Evolutionary conservation across 306 rosid species (phyloP).

Genomic region (Astragalus membranaceus): DNA sequence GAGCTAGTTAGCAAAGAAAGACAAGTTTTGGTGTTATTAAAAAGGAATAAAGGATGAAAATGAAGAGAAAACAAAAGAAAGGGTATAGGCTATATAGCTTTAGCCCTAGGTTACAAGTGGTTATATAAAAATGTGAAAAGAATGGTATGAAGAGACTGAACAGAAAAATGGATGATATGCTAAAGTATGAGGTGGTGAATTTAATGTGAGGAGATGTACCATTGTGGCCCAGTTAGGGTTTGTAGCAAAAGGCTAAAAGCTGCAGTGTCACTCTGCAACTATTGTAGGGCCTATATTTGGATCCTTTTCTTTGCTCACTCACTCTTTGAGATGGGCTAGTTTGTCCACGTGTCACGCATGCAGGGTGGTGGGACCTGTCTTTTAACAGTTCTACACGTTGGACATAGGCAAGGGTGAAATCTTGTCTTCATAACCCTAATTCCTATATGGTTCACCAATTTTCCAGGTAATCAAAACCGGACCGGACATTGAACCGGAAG

Average conservation of each 20-base stretch:
- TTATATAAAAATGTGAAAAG: constrained; percentile 10
- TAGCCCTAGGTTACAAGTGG: constrained; percentile 28
- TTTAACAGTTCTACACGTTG: constrained; percentile 10
- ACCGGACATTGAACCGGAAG: no score
- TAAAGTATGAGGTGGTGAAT: constrained; percentile 43
- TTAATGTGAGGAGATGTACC: constrained; percentile 50
- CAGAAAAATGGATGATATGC: constrained; percentile 24
- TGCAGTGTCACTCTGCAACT: constrained; percentile 35
- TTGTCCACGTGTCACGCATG: constrained; percentile 52
- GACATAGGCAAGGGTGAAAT: constrained; percentile 8
- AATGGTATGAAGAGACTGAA: constrained; percentile 5
- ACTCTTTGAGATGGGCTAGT: constrained; percentile 11
- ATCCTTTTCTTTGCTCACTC: constrained; percentile 12
- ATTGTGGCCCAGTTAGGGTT: constrained; percentile 58
- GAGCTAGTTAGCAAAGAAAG: not conserved
- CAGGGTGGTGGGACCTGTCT: constrained; percentile 27
- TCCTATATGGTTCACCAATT: constrained; percentile 5
- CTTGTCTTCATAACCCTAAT: not conserved
- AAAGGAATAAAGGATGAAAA: not conserved
- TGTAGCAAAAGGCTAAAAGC: constrained; percentile 43
- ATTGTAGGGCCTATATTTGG: constrained; percentile 49
- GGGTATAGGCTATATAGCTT: not conserved
- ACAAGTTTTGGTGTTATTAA: constrained; percentile 1
- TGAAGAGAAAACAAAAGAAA: not conserved
- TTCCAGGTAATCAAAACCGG: no score